Conservation (phyloP, 805 yeast species). For the Ogataea ganodermae region DNA sequence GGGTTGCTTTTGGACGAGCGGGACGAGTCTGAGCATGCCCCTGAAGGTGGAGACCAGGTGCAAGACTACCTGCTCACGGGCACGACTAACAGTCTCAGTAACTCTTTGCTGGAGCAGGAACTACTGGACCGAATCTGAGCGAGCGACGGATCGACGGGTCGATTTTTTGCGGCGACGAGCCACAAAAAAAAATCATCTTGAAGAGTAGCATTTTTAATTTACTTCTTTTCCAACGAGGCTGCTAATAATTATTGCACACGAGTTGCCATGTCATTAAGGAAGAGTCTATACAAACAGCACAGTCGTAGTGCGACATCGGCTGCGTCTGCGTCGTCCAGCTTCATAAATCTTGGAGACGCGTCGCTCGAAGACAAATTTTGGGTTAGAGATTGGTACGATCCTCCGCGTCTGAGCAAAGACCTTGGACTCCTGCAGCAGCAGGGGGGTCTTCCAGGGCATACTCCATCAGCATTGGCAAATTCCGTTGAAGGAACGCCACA, state of each 20-base stretch:
- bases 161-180: background rate
- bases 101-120: conserved; percentile 33
- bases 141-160: conserved; percentile 2
- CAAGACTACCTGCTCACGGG: conserved; percentile 22
- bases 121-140: conserved; percentile 22
- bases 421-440: conserved; percentile 12
- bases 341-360: conserved; percentile 19
- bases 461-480: conserved; percentile 23
- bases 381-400: conserved; percentile 37
- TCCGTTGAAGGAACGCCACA: conserved; percentile 29
- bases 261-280: conserved; percentile 34
- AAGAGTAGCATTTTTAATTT: conserved; percentile 35
- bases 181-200: background rate
- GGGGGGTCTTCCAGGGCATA: conserved; percentile 14
- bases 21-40: background rate
- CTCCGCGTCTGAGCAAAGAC: conserved; percentile 28
- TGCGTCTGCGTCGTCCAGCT: conserved; percentile 24
- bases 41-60: background rate
- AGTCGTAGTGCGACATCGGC: conserved; percentile 30
- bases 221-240: background rate
- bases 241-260: background rate
- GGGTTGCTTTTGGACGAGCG: background rate
- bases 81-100: conserved; percentile 27
- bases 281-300: conserved; percentile 38
- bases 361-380: conserved; percentile 31